Base-by-base conservation (phyloP, 805 yeast genomes). In the Pichia thaimueangensis region DNA sequence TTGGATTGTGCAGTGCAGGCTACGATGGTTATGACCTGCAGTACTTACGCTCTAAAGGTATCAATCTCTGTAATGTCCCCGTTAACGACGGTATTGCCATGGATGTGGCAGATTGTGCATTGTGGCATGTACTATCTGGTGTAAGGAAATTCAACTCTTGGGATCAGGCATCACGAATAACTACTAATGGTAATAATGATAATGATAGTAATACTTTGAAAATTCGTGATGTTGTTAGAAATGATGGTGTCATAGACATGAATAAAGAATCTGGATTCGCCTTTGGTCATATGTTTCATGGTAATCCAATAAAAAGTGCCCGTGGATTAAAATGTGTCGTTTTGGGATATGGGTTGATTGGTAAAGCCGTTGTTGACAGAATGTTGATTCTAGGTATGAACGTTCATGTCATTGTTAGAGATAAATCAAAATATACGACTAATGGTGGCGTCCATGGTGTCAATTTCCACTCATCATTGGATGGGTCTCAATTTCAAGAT, bases 321-420 rank as follows among this genome's bases (percentile, higher is more conserved):
- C 29, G 21, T 27, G 78, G 78, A 17, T 80, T 76, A 54, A 65
- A 65, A 20, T 87, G 70, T 1, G 76, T 80, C 3, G 70, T 85
- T 27, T 74, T 82, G 3, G 95, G 94, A 0, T 79, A 84, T 53
- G 94, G 95, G 1, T 68, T 76, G 17, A 85, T 85, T 51, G 95
- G 94, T 8, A 71, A 72, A 55, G 68, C 70, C 24, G 75, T 82
- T 44, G 93, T 80, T 4, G 61, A 59, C 37, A 70, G 81, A 52
- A 66, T 85, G 45, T 40, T 64, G 37, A 64, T 63, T n/a, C 58
- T 85, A 25, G 87, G 86, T 5, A 78, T 84, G 84, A 62, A 73
- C 17, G 67, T 85, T 29, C 70, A 71, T 43, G 84, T 83, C 50
- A 69, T 76, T 42, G 82, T 81, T 51, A 68, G 88, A 52, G 28